Evolutionary conservation across 129 eudicot species (phyloP), one percentile per base, ranked within the genome.

Genomic region (Pittosporum tobira): DNA sequence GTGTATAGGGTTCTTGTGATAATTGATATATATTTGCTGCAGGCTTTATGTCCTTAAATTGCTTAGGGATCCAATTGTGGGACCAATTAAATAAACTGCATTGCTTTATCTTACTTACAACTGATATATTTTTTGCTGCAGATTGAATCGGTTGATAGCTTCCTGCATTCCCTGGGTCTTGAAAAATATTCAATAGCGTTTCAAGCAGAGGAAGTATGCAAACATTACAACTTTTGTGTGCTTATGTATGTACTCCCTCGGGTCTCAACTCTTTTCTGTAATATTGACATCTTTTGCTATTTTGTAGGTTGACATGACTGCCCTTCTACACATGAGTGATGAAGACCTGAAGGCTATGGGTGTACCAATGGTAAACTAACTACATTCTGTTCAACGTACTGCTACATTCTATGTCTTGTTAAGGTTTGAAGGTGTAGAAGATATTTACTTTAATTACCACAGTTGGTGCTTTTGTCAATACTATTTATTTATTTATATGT

Each of bases 291-390:
- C 36, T 46, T 19, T 37, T 34, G 4, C 14, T 37, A 34, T 63
- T 48, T 54, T 69, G 60, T 72, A 91, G 98, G 94, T 91, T 66
- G 98, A 91, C 63, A 91, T 91, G 98, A 61, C 95, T 6, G 94
- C 98, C 14, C 94, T 91, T 61, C 62, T 77, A 61, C 98, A 91
- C 75, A 86, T 91, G 94, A 72, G 71, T 25, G 98, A 86, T 74
- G 98, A 80, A 40, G 98, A 91, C 59, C 84, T 91, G 27, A 91
- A 91, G 68, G 95, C 85, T 58, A 56, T 91, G 71, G 93, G 98
- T 66, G 76, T 91, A 58, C 98, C 98, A 64, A 91, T 91, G 98
- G 98, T 90, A 66, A 71, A 63, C 20, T 57, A 42, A n/a, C 50
- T 47, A 21, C 56, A 15, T 49, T 36, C 48, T 20, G 8, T 16